Evolutionary conservation across 768 basidiomycete genomes (phyloP).

Genomic region (Collybia mongolica): DNA sequence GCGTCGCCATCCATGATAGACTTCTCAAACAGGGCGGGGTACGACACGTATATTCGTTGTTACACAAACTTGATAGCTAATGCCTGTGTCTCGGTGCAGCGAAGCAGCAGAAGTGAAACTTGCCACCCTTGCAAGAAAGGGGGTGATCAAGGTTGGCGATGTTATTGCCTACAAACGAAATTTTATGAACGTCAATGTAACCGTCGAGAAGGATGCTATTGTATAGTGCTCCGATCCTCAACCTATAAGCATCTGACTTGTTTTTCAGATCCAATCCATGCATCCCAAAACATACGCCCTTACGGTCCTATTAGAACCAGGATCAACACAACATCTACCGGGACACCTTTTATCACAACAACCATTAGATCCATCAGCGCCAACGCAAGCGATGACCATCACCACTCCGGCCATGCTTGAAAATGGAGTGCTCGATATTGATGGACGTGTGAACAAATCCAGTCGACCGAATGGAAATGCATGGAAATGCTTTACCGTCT

Average conservation of each 20-base stretch:
- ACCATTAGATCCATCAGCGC: conserved; percentile 23
- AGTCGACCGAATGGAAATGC: conserved; percentile 49
- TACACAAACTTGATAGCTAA: neutral
- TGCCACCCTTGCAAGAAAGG: conserved; percentile 39
- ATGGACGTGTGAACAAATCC: conserved; percentile 43
- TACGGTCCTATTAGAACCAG: conserved; percentile 40
- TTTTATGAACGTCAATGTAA: conserved; percentile 36
- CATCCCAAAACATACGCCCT: conserved; percentile 39
- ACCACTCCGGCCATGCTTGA: conserved; percentile 50
- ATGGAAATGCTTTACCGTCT: conserved; percentile 57
- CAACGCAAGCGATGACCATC: conserved; percentile 34
- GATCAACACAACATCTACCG: conserved; percentile 35
- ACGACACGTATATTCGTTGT: conserved; percentile 7
- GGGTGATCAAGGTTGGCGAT: conserved; percentile 50
- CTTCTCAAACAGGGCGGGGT: conserved; percentile 29
- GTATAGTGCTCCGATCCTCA: conserved; percentile 27
- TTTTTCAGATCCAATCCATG: conserved; percentile 41
- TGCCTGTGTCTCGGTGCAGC: conserved; percentile 16
- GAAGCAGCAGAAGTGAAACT: conserved; percentile 45
- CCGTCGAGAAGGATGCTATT: conserved; percentile 56
- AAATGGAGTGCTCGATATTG: conserved; percentile 46
- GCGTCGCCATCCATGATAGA: conserved; percentile 5
- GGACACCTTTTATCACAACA: conserved; percentile 27
- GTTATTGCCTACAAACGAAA: conserved; percentile 50
- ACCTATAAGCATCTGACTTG: neutral